phyloP scores from a whole-genome alignment of 768 basidiomycete genomes.

The Tephrocybe rancida region DNA sequence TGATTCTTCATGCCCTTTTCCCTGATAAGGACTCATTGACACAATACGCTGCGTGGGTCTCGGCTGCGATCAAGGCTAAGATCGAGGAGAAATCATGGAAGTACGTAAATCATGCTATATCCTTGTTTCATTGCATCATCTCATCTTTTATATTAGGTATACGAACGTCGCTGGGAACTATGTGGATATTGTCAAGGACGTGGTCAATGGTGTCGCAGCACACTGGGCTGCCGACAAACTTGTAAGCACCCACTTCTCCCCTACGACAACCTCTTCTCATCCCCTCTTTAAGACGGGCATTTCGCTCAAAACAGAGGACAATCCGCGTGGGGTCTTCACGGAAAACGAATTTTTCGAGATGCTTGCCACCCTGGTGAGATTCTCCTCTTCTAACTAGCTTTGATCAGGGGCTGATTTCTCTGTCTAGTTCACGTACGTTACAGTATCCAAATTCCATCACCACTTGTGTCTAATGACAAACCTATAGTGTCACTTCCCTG shows the following conservation, averaged over 20 bases:
- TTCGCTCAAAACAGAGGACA: slow-evolving; percentile 46
- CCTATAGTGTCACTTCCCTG: slow-evolving; percentile 23
- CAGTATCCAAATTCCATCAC: no score
- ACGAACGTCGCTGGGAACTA: slow-evolving; percentile 33
- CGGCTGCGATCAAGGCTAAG: slow-evolving; percentile 24
- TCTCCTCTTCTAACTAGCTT: not conserved
- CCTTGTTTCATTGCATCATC: not conserved
- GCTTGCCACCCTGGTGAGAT: slow-evolving; percentile 33
- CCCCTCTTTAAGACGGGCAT: slow-evolving; percentile 37
- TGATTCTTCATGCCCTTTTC: slow-evolving; percentile 35
- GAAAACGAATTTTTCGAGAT: slow-evolving; percentile 50
- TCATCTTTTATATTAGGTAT: slow-evolving; percentile 18
- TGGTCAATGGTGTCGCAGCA: slow-evolving; percentile 43
- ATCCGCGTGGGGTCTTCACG: slow-evolving; percentile 44
- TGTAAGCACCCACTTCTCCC: slow-evolving; percentile 20
- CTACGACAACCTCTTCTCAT: not conserved
- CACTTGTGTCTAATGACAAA: not conserved
- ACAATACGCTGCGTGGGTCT: slow-evolving; percentile 26
- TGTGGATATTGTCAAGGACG: slow-evolving; percentile 52
- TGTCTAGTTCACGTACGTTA: not conserved
- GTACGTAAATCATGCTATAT: slow-evolving; percentile 2
- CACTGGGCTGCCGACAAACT: slow-evolving; percentile 42
- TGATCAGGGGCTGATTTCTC: not conserved
- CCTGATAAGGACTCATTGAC: slow-evolving; percentile 26
- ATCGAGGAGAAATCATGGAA: slow-evolving; percentile 33